These are phyloP conservation scores for Lophiotrema nucula DNA, from an alignment of 495 filamentous ascomycete genomes.

Conservation along the genomic window DNA sequence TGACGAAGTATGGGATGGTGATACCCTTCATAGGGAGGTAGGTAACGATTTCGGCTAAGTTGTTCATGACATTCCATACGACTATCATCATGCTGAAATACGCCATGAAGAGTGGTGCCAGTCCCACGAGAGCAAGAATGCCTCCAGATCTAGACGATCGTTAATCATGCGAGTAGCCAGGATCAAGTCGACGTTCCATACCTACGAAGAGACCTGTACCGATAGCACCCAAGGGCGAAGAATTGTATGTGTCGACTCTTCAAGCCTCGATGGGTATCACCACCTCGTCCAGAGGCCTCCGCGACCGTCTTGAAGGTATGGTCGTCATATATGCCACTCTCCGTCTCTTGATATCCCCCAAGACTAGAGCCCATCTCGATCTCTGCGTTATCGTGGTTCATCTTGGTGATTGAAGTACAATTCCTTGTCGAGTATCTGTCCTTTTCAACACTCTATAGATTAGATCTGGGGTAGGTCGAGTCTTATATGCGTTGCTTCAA, in stretches of 20 bases:
- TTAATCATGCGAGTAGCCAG: too few relatives aligned
- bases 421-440: neutral
- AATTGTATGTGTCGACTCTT: constrained; percentile 42
- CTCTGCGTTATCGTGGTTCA: constrained; percentile 8
- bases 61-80: constrained; percentile 39
- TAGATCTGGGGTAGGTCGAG: too few relatives aligned
- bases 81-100: constrained; percentile 39
- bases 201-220: constrained; percentile 31
- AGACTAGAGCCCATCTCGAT: constrained; percentile 17
- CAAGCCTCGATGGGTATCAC: constrained; percentile 33
- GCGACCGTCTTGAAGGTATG: constrained; percentile 8
- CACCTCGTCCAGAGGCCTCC: constrained; percentile 10
- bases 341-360: neutral
- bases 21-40: constrained; percentile 32
- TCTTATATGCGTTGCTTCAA: too few relatives aligned
- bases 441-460: neutral
- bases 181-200: too few relatives aligned
- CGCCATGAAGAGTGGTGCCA: constrained; percentile 39
- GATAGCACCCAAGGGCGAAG: constrained; percentile 40
- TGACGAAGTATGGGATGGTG: constrained; percentile 33
- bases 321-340: neutral
- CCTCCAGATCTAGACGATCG: constrained; percentile 29
- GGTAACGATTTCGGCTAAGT: constrained; percentile 35
- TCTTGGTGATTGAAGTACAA: neutral
- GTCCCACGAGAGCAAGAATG: constrained; percentile 36